phyloP scores from a whole-genome alignment of 495 filamentous ascomycete species.

The Evernia prunastri region DNA sequence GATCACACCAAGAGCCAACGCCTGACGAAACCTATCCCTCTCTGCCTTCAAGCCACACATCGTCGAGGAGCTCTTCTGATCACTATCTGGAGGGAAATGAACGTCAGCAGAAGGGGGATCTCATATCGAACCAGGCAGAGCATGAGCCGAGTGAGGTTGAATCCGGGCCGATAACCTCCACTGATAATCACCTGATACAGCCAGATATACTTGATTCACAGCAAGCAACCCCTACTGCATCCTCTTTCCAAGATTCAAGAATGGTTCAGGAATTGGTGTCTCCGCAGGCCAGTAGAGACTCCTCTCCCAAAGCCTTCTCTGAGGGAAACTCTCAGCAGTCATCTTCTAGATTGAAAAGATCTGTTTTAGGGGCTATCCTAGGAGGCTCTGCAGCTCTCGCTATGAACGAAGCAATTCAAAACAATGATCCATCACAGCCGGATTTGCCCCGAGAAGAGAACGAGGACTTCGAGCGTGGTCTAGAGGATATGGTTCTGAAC shows the following conservation, averaged over 20 bases:
- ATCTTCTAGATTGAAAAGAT: slow-evolving; percentile 3
- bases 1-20: slow-evolving; percentile 37
- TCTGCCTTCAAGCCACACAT: slow-evolving; percentile 45
- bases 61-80: slow-evolving; percentile 39
- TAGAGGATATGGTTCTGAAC: slow-evolving; percentile 5
- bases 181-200: not conserved
- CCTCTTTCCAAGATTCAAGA: slow-evolving; percentile 18
- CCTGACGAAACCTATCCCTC: slow-evolving; percentile 41
- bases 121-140: not conserved
- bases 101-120: not conserved
- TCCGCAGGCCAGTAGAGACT: not conserved
- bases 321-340: not conserved
- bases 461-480: slow-evolving; percentile 2
- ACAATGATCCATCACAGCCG: not conserved
- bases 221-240: slow-evolving; percentile 36
- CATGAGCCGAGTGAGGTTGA: not conserved
- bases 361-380: slow-evolving; percentile 3
- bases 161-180: not conserved
- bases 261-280: not conserved
- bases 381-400: slow-evolving; percentile 14
- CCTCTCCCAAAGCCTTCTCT: not conserved
- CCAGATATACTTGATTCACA: slow-evolving; percentile 34
- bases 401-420: not conserved
- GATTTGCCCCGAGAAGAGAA: not conserved
- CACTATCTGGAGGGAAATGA: slow-evolving; percentile 32